Evolutionary conservation across 2,329 filamentous ascomycete genomes (phyloP), one percentile per base, ranked within the genome.

Genomic region (Xylaria sp.): DNA sequence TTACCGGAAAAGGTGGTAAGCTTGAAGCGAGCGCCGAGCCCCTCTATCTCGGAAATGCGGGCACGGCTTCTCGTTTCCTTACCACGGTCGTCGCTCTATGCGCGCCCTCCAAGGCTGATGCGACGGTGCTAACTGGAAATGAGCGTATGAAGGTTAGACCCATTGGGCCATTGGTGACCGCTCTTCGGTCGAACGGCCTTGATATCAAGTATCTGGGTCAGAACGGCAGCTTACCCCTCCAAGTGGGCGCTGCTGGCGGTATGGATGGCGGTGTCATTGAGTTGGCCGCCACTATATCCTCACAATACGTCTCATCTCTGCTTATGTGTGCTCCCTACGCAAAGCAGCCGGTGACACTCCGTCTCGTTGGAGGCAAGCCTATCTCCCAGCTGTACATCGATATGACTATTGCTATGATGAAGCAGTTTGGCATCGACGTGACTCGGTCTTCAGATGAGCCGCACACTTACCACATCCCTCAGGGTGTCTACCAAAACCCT

Each of bases 331-430:
- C 94, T 0, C 94, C 94, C 0, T 99, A 97, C 71, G 94, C 94
- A 51, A 97, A 96, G 76, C 87, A 92, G 63, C 90, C 93, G 0
- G 92, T 99, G 44, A 97, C 91, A 0, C 78, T 99, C 65, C 88
- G 87, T 47, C 82, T 99, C 46, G 88, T 97, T 10, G 94, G 94
- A n/a, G 94, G 92, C 58, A 97, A 96, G 74, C 93, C 94, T 49
- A 96, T 99, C 65, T 97, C 93, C 1, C 92, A 97, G 72, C 86
- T 88, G 1, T 99, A 99, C 74, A 97, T 99, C 69, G 92, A 99
- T 72, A 97, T 99, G 93, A 99, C 94, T 1, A 92, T 95, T 56
- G 84, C 92, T 13, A 99, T 99, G 93, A 99, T 99, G 94, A 83
- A 83, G 57, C 83, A 89, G 2, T 99, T 99, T 70, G 94, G 94